Conservation (phyloP, 495 filamentous ascomycete genomes). For the Cercophora scortea region DNA sequence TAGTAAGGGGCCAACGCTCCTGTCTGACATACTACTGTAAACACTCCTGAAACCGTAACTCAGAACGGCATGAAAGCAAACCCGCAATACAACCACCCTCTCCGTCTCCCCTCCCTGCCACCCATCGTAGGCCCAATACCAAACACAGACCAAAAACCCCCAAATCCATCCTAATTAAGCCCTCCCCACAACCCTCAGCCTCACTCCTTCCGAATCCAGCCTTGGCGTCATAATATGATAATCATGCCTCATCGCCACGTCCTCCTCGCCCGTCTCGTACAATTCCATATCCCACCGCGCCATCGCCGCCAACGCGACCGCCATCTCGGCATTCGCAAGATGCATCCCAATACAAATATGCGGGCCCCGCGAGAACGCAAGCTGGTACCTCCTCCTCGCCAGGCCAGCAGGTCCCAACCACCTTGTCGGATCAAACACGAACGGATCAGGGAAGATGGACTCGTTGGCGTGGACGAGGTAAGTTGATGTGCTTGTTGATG, state of each 20-base stretch:
- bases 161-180: no score
- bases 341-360: neutral
- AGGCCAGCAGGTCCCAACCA: neutral
- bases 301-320: neutral
- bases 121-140: no score
- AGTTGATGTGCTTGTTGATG: neutral
- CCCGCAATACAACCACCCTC: no score
- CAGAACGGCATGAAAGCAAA: no score
- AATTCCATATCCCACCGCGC: neutral
- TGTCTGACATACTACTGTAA: no score
- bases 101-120: no score
- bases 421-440: neutral
- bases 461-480: neutral
- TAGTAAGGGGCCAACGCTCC: no score
- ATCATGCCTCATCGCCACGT: neutral
- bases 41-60: no score
- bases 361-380: neutral
- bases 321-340: neutral
- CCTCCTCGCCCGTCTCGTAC: neutral
- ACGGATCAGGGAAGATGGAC: constrained; percentile 3
- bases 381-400: neutral
- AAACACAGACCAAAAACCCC: no score
- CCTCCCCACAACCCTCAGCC: neutral
- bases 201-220: neutral
- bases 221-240: neutral